Conservation (phyloP, 106 monocot species). For the Dendrobium huoshanense region DNA sequence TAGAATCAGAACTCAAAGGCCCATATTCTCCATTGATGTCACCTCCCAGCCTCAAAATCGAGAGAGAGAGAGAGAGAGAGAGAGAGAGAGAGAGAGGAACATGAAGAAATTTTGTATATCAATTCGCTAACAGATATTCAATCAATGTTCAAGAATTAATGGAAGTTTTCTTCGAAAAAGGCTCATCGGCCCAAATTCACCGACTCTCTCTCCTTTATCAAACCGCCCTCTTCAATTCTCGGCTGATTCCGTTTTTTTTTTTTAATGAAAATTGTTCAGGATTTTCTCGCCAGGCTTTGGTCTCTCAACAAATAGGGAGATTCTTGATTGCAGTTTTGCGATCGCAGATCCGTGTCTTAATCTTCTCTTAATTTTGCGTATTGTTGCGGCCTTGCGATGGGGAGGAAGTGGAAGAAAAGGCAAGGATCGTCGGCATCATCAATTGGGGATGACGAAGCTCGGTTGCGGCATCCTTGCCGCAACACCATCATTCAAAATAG, state of each 20-base stretch:
- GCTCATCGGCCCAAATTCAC: neutral
- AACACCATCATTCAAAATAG: too few relatives aligned
- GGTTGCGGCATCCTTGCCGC: neutral
- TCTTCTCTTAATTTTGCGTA: neutral
- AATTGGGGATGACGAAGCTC: neutral
- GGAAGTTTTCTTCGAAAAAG: neutral
- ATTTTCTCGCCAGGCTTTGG: neutral
- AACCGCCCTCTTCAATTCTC: neutral
- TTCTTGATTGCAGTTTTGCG: neutral
- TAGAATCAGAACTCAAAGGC: too few relatives aligned
- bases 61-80: too few relatives aligned
- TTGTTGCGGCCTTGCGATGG: neutral
- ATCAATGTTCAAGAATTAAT: neutral
- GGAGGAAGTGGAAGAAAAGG: neutral
- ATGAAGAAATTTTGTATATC: too few relatives aligned
- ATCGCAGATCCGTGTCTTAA: too few relatives aligned
- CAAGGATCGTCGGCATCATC: too few relatives aligned
- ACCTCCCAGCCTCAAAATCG: too few relatives aligned
- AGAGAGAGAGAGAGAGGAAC: too few relatives aligned
- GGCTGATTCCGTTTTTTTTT: neutral
- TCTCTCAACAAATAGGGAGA: neutral
- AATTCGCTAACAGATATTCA: neutral
- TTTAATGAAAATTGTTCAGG: neutral
- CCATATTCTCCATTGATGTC: too few relatives aligned
- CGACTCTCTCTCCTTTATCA: neutral